A percentile compares a stretch with the other conserved stretches of the same genome.
Evolutionary conservation across 2,329 filamentous ascomycete genomes (phyloP).

Genomic region (Leptoxyphium fumago): DNA sequence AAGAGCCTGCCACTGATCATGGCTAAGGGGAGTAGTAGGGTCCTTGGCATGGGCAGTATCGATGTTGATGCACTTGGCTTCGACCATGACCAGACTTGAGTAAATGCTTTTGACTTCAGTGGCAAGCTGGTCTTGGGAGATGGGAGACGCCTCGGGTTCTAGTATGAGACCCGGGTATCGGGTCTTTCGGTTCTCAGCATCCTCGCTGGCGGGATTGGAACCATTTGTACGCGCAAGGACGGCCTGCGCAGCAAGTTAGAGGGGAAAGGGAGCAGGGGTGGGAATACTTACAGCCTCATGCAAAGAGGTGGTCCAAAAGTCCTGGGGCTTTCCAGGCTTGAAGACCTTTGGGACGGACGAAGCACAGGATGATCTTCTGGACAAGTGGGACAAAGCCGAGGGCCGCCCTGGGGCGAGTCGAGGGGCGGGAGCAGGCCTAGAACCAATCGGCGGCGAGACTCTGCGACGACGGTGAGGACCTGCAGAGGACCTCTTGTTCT

Average conservation of each 20-base stretch:
- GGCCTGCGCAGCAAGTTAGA: too few relatives aligned
- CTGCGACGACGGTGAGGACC: neutral
- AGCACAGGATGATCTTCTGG: too few relatives aligned
- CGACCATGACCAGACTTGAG: slow-evolving; percentile 69
- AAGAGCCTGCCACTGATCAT: slow-evolving; percentile 70
- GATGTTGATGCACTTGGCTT: slow-evolving; percentile 74
- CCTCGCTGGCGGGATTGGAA: neutral
- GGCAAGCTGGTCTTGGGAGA: slow-evolving; percentile 64
- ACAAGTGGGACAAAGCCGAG: too few relatives aligned
- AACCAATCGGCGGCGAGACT: too few relatives aligned
- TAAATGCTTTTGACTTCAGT: slow-evolving; percentile 77
- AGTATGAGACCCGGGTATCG: slow-evolving; percentile 8
- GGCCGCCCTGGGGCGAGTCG: too few relatives aligned
- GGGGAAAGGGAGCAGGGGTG: too few relatives aligned
- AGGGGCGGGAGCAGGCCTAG: too few relatives aligned
- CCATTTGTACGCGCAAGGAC: too few relatives aligned
- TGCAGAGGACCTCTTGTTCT: neutral
- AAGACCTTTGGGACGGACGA: too few relatives aligned
- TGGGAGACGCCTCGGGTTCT: slow-evolving; percentile 24
- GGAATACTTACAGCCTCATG: too few relatives aligned
- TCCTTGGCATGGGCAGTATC: slow-evolving; percentile 47
- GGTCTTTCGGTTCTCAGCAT: neutral
- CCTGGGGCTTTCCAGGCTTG: too few relatives aligned
- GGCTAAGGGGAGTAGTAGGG: slow-evolving; percentile 34
- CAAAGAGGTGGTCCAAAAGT: too few relatives aligned